phyloP scores from a whole-genome alignment of 192 early-diverging fungal species.

The Mortierella claussenii region DNA sequence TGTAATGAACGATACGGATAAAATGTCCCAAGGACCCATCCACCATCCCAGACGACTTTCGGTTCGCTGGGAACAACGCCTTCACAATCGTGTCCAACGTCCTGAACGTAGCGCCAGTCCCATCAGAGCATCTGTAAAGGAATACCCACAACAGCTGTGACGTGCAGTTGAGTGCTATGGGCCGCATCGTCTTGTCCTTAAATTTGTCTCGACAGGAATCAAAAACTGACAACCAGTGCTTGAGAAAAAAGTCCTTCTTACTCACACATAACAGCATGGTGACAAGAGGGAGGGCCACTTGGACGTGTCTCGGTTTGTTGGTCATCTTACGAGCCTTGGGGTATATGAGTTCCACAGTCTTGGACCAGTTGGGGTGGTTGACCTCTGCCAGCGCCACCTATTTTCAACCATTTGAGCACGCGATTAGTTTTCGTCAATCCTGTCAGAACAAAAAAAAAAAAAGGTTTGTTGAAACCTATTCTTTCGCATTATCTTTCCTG shows the following conservation, averaged over 20 bases:
- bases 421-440: background rate
- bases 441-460: background rate
- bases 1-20: slow-evolving; percentile 77
- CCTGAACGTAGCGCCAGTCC: slow-evolving; percentile 59
- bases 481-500: background rate
- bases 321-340: slow-evolving; percentile 92
- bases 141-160: slow-evolving; percentile 93
- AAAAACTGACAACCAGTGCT: slow-evolving; percentile 77
- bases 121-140: slow-evolving; percentile 88
- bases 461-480: background rate
- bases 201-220: slow-evolving; percentile 77
- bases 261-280: slow-evolving; percentile 93
- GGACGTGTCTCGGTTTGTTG: slow-evolving; percentile 80
- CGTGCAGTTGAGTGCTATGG: slow-evolving; percentile 82
- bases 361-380: slow-evolving; percentile 93
- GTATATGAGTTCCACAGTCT: slow-evolving; percentile 91
- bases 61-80: slow-evolving; percentile 70
- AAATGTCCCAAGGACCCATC: slow-evolving; percentile 77
- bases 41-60: slow-evolving; percentile 64
- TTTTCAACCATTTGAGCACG: background rate
- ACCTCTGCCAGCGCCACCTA: slow-evolving; percentile 92
- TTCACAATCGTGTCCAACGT: slow-evolving; percentile 68
- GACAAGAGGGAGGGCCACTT: slow-evolving; percentile 85
- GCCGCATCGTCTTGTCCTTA: slow-evolving; percentile 77
- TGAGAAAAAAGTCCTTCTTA: slow-evolving; percentile 87